Evolutionary conservation across 495 filamentous ascomycete species (phyloP).

Genomic region (Xylaria intraflava): DNA sequence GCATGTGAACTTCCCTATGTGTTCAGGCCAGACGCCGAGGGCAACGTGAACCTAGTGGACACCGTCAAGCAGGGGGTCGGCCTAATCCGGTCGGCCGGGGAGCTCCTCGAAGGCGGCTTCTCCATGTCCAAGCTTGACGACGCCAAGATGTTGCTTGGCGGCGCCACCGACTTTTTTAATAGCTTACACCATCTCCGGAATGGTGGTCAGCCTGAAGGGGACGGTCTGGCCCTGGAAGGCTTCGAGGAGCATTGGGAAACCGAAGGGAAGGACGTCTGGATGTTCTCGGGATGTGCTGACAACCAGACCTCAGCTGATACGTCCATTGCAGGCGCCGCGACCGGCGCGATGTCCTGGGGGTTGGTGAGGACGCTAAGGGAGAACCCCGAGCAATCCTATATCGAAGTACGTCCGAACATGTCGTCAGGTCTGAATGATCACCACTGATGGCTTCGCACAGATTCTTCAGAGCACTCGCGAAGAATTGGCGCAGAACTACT

Average conservation of each 20-base stretch:
- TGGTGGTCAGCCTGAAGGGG: conserved; percentile 36
- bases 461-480: conserved; percentile 44
- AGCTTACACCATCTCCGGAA: conserved; percentile 39
- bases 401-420: conserved; percentile 32
- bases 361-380: conserved; percentile 48
- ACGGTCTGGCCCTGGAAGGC: conserved; percentile 45
- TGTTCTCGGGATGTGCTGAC: conserved; percentile 56
- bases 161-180: conserved; percentile 49
- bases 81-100: conserved; percentile 38
- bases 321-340: conserved; percentile 43
- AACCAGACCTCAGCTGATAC: conserved; percentile 57
- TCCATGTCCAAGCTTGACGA: conserved; percentile 41
- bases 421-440: not conserved
- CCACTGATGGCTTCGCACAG: conserved; percentile 15
- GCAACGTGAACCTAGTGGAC: conserved; percentile 50
- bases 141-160: conserved; percentile 47
- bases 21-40: conserved; percentile 48
- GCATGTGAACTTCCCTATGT: conserved; percentile 55
- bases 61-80: conserved; percentile 46
- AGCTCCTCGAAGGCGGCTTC: conserved; percentile 51
- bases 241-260: conserved; percentile 47
- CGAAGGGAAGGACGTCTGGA: conserved; percentile 51
- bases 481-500: conserved; percentile 40
- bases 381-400: conserved; percentile 44
- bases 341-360: conserved; percentile 56